Base-by-base conservation (phyloP, 352 stramenopile genomes). In the Globisporangium nunn region DNA sequence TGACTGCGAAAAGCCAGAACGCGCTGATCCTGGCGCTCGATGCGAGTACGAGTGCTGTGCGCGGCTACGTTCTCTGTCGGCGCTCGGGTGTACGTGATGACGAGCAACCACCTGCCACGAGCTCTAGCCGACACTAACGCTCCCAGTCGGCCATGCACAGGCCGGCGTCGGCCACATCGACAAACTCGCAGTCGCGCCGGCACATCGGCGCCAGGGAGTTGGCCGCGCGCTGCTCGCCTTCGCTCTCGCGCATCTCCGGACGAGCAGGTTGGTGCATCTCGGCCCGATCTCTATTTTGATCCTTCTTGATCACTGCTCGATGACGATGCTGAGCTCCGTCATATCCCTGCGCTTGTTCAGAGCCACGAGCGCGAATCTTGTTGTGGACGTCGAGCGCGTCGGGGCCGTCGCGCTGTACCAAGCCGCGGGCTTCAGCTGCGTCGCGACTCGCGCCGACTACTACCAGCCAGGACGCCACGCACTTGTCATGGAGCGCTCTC, bases 61-160 rank as follows among this genome's bases (percentile, higher is more conserved):
- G 53, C 47, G 74, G 71, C 50, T 80, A 85, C 64, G 50, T 85
- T 10, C 68, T 85, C 15, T 78, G 68, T 47, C 63, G 71, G 28
- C 60, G 70, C 40, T 72, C 62, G 45, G 70, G 67, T 35, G 72
- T 81, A 64, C 44, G 69, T n/a, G 33, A 12, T 47, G 41, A 41
- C 39, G 7, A 23, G 23, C 23, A 23, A 23, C 23, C 23, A 1
- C 23, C 23, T 23, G 23, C 23, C 23, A 23, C 23, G 23, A 17
- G 2, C 23, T 8, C 31, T 43, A 33, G 10, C 28, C 14, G 10
- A 23, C 23, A 23, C 14, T n/a, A 29, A 29, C n/a, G 11, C 44
- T 49, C 10, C 18, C 7, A n/a, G 12, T 28, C 44, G 44, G 31
- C 17, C 12, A 14, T 18, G 44, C 6, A 49, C 53, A 83, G 74